phyloP scores from a whole-genome alignment of 1,284 basidiomycete species.

The Rhodotorula sp. region DNA sequence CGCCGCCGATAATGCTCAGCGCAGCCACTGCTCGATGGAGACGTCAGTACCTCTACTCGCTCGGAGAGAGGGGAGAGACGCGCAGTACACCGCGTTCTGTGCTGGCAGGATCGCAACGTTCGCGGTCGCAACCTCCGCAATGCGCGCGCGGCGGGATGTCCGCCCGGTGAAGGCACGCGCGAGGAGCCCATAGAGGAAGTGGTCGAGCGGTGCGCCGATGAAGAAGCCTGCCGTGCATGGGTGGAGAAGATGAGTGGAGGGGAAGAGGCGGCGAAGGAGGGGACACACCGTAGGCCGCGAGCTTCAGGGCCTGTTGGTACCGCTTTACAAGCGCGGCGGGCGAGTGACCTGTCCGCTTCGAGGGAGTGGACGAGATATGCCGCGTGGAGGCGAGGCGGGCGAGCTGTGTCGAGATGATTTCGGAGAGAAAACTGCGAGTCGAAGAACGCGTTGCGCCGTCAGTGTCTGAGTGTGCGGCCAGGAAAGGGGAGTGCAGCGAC shows the following conservation, averaged over 20 bases:
- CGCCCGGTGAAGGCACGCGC: slow-evolving; percentile 1
- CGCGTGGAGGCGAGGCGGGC: background rate
- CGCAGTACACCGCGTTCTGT: slow-evolving; percentile 10
- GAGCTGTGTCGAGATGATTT: slow-evolving; percentile 7
- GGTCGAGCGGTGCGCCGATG: slow-evolving; percentile 12
- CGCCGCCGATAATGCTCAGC: slow-evolving; percentile 1
- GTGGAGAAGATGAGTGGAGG: background rate
- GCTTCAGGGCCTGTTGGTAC: background rate
- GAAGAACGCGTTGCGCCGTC: background rate
- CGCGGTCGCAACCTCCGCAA: background rate
- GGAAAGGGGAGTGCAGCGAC: background rate
- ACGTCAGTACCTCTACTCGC: background rate
- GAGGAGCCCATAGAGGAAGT: slow-evolving; percentile 4
- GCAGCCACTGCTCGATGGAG: background rate
- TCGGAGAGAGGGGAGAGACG: background rate
- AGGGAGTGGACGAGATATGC: no score
- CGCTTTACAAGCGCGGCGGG: background rate
- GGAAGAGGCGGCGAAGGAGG: no score
- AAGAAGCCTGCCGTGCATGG: background rate
- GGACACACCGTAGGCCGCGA: slow-evolving; percentile 2
- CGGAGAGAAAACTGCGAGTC: background rate
- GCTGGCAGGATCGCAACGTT: background rate
- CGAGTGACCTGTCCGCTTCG: no score
- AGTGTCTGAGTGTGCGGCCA: no score
- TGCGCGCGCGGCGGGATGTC: no score